Base-by-base conservation (phyloP, 2,329 filamentous ascomycete species). In the Trichophyton rubrum region DNA sequence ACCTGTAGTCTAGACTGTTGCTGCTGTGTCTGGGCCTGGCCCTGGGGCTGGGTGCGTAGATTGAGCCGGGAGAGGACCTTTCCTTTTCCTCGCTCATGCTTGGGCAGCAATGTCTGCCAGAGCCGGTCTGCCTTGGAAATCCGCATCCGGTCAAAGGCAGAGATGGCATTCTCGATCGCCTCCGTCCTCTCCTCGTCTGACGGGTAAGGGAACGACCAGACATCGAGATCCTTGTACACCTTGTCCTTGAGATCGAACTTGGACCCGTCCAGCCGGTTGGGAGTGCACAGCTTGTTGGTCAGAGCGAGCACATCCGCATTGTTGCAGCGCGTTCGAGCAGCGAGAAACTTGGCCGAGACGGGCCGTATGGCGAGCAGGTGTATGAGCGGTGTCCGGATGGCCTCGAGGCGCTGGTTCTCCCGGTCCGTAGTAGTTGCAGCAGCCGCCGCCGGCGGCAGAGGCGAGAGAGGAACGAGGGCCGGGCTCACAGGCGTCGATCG, bases 121-220 rank as follows among this genome's bases (percentile, higher is more conserved):
- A 82, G 72, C 67, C 80, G 80, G 67, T 86, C 83, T 41, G 80
- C 77, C 64, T 81, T 81, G 5, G 80, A 78, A 17, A 86, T 73
- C 30, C 84, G 77, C 71, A 82, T 77, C 59, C 84, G 78, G 70
- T 86, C 84, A 69, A 82, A 86, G 49, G 83, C 82, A 59, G 79
- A 80, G 66, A 85, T 80, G 59, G 83, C 82, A 70, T 81, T 81
- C 64, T 85, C 80, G 66, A 86, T 82, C 30, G 82, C 84, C 59
- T 78, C 73, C 63, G 84, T 75, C 17, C 83, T 77, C 61, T 85
- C 80, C 55, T 81, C 77, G 55, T 78, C 68, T 41, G 73, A 77
- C 30, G 76, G 77, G 69, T 85, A 86, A 11, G 76, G 77, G 67
- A 86, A 86, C 6, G 77, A 79, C 77, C 79, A 85, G 8, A 84